Base-by-base conservation (phyloP, 1,284 basidiomycete species). In the Leccinum variabile region DNA sequence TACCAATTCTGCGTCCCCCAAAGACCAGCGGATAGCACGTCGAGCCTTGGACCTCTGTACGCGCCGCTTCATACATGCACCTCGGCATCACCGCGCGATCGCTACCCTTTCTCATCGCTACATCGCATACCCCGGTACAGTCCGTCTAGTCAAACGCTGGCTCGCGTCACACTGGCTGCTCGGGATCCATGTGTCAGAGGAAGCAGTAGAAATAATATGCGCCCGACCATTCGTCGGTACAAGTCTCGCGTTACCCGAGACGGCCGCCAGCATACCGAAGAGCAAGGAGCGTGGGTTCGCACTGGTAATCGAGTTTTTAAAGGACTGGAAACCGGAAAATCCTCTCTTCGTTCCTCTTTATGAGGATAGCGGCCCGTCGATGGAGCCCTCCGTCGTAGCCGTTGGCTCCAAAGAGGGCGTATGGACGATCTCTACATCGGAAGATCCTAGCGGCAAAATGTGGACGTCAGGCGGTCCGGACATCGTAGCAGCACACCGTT, bases 121-220 rank as follows among this genome's bases (percentile, higher is more conserved):
- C 72, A 78, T 88, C 0, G 90, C 94, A 6, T 97, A 90, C 72
- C 82, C 93, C 2, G 88, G 90, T 6, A 95, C 95, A 0, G 90
- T 92, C 22, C 83, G 97, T 32, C 82, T 99, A 25, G 85, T 93
- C 49, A 97, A 98, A 78, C 85, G 97, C 57, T 99, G 97, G 97
- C 78, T 98, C 55, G 85, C 90, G 0, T 81, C 90, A 1, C 97
- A 99, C 76, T 93, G 97, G 90, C 83, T 98, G 25, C 81, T 93
- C 16, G 79, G 82, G 1, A 75, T 77, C 0, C 89, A 94, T 67
- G 78, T 96, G 50, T 81, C 84, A 5, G 84, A 88, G 60, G 94
- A 98, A 74, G 86, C 87, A 0, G 82, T 94, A 54, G 97, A 99
- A 76, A 78, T 99, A 11, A 74, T 99, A 33, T 92, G 90, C 69